Conservation (phyloP, 345 rosid species). For the Lepidium didymum region DNA sequence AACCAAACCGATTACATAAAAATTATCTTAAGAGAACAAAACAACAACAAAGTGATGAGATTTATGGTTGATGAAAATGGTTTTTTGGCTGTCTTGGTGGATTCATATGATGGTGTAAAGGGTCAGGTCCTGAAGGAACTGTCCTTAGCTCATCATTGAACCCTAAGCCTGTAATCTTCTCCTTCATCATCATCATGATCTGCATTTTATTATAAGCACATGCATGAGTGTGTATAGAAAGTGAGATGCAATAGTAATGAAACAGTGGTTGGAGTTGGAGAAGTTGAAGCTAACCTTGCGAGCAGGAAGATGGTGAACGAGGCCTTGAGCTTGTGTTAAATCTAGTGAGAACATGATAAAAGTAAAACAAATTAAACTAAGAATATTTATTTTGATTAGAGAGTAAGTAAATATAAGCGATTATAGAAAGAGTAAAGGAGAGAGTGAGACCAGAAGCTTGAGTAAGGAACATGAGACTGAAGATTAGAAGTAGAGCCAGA, state of each 20-base stretch:
- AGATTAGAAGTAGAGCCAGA: slow-evolving; percentile 14
- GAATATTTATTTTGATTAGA: neutral
- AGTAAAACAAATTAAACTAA: neutral
- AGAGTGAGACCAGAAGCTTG: slow-evolving; percentile 33
- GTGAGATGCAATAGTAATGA: neutral
- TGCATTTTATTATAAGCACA: slow-evolving; percentile 7
- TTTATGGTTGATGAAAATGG: slow-evolving; percentile 10
- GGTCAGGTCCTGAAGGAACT: slow-evolving; percentile 84
- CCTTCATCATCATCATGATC: slow-evolving; percentile 19
- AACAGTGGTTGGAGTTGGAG: neutral
- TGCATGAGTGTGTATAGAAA: neutral
- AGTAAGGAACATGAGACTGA: slow-evolving; percentile 32
- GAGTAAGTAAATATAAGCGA: neutral
- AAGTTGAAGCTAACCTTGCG: slow-evolving; percentile 32
- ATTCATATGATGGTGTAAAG: slow-evolving; percentile 69
- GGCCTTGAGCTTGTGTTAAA: slow-evolving; percentile 15
- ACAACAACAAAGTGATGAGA: neutral
- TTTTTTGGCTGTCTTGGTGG: slow-evolving; percentile 53
- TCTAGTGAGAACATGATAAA: slow-evolving; percentile 6
- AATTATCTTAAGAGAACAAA: neutral
- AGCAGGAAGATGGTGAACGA: slow-evolving; percentile 4
- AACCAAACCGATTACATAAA: neutral
- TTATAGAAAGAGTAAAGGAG: neutral
- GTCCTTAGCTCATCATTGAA: slow-evolving; percentile 41
- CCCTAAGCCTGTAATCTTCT: neutral